Evolutionary conservation across 352 stramenopile genomes (phyloP), one percentile per base, ranked within the genome.

Genomic region (Elongisporangium anandrum): DNA sequence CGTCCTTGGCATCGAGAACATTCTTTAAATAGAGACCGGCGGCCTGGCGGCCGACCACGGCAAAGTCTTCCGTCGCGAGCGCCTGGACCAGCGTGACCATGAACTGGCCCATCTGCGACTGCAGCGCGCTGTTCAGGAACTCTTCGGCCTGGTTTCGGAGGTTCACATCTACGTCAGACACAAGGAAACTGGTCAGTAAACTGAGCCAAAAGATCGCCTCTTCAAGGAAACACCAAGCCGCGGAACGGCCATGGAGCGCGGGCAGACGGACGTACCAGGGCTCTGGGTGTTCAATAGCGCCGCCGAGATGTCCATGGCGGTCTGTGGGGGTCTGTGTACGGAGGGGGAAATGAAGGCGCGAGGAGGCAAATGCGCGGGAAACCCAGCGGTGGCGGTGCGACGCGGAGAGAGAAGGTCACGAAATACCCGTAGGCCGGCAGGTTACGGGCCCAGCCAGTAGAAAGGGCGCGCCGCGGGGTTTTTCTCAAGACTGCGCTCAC

Each of bases 11-110:
- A 61, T 92, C 85, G 59, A 94, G 66, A 52, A 94, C 81, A 65
- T 94, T 94, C 72, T 94, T 94, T 19, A 94, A 68, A 69, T 92
- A 94, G 12, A 94, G 58, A n/a, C 85, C 85, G 16, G 85, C 85
- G 47, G 81, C 81, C 57, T 94, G 85, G 34, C 85, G 82, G 12
- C 85, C 85, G 17, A 88, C 77, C 13, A 87, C 79, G 12, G 78
- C 75, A 59, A 94, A 94, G 41, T 94, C 85, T 56, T 92, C 82
- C 15, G 82, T 71, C 12, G 79, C 81, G 13, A 94, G 68, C 51
- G 85, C 85, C 59, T 90, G 82, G 55, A 91, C 83, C 55, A 94
- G 77, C 56, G 82, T 92, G 50, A 94, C 73, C 81, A 91, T 89
- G 63, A 91, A 89, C 68, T 87, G 79, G 45, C 81, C 81, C 81